phyloP scores from a whole-genome alignment of 2,329 filamentous ascomycete genomes.

The Penicillium digitatum region DNA sequence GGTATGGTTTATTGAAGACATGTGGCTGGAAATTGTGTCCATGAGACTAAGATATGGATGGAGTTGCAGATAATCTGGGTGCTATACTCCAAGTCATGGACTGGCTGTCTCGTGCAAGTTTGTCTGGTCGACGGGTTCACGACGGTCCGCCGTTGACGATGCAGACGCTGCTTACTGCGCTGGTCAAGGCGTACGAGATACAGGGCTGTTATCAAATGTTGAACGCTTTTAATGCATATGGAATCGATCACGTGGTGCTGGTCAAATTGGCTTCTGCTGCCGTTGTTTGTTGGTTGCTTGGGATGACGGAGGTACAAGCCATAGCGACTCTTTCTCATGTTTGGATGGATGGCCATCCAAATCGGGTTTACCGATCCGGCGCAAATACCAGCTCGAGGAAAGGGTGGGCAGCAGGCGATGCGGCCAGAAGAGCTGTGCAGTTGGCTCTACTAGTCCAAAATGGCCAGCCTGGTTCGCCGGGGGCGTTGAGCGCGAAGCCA shows the following conservation, averaged over 20 bases:
- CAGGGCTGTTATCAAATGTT: conserved; percentile 38
- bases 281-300: conserved; percentile 38
- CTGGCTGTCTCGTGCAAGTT: conserved; percentile 24
- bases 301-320: conserved; percentile 33
- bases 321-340: conserved; percentile 38
- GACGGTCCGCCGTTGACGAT: conserved; percentile 30
- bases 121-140: conserved; percentile 1
- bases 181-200: conserved; percentile 45
- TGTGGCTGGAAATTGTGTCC: neutral
- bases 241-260: conserved; percentile 43
- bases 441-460: conserved; percentile 29
- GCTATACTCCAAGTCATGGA: conserved; percentile 38
- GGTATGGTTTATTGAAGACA: conserved; percentile 15
- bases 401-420: conserved; percentile 44
- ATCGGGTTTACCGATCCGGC: conserved; percentile 33
- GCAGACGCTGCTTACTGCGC: conserved; percentile 28
- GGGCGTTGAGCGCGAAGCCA: conserved; percentile 29
- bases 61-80: conserved; percentile 37
- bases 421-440: conserved; percentile 41
- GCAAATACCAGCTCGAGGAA: conserved; percentile 40
- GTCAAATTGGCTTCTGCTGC: conserved; percentile 43
- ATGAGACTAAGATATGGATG: neutral
- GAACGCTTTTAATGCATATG: conserved; percentile 41
- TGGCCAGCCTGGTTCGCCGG: conserved; percentile 30
- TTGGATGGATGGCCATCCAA: conserved; percentile 40